These are phyloP conservation scores for Termitomyces sp. DNA, from an alignment of 768 basidiomycete genomes.

Conservation along the genomic window DNA sequence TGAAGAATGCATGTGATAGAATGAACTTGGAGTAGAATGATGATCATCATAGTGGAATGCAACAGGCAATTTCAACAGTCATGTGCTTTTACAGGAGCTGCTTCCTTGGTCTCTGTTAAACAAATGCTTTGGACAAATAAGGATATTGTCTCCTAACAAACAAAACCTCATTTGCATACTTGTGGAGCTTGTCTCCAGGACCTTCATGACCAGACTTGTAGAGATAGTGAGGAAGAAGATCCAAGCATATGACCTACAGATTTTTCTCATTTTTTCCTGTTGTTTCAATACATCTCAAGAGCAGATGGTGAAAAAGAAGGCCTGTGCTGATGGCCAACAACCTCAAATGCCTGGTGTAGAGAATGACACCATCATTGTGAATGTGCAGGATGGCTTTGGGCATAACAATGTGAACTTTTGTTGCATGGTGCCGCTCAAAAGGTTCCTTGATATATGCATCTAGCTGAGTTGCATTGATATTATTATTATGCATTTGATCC, in stretches of 20 bases:
- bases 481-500: no score
- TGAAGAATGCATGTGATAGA: no score
- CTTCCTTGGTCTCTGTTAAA: slow-evolving; percentile 70
- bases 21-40: no score
- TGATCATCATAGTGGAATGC: no score
- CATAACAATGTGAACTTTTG: no score
- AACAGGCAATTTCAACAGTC: no score
- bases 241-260: slow-evolving; percentile 12
- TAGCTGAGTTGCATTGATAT: no score
- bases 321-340: slow-evolving; percentile 59
- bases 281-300: slow-evolving; percentile 24
- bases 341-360: slow-evolving; percentile 63
- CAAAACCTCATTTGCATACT: slow-evolving; percentile 83
- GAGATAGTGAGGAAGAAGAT: slow-evolving; percentile 33
- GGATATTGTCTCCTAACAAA: slow-evolving; percentile 66
- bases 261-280: background rate
- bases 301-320: slow-evolving; percentile 56
- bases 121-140: slow-evolving; percentile 78
- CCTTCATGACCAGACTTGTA: slow-evolving; percentile 50
- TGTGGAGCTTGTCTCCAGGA: slow-evolving; percentile 85
- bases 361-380: no score
- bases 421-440: no score
- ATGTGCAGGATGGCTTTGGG: no score
- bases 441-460: no score
- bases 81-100: slow-evolving; percentile 70